These are phyloP conservation scores for Mucor racemosus DNA, from an alignment of 371 early-diverging fungal species.

Conservation along the genomic window DNA sequence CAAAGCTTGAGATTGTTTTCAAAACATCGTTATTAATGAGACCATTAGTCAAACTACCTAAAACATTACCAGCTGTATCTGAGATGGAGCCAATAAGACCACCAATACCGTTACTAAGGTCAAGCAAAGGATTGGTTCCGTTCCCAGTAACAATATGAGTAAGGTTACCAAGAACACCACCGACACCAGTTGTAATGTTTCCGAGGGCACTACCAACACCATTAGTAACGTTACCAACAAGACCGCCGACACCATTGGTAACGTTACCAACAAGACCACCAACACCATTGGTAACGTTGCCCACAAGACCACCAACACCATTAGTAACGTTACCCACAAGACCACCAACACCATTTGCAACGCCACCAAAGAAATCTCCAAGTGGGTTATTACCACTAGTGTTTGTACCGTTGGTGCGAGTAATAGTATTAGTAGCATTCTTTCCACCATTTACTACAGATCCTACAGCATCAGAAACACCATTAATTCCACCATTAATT, in stretches of 20 bases:
- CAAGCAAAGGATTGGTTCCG: too few species aligned
- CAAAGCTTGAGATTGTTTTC: background rate
- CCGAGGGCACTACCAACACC: background rate
- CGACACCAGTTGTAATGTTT: background rate
- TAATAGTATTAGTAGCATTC: background rate
- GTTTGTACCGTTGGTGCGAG: background rate
- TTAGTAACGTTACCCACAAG: too few species aligned
- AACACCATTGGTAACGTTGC: slow-evolving; percentile 2
- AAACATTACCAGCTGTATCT: background rate
- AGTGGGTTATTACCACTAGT: background rate
- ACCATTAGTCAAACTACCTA: slow-evolving; percentile 1
- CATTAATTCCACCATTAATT: background rate
- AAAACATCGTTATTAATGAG: background rate
- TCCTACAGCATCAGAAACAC: slow-evolving; percentile 1
- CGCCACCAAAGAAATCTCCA: background rate
- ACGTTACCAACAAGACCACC: background rate
- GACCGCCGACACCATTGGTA: background rate
- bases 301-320: too few species aligned
- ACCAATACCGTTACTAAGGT: background rate
- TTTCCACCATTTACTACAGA: background rate
- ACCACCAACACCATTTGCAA: slow-evolving; percentile 1
- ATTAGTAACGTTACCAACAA: background rate
- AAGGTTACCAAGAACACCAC: slow-evolving; percentile 1
- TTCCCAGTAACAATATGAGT: background rate
- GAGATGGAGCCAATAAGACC: slow-evolving; percentile 1